Evolutionary conservation across 345 rosid species (phyloP).

Genomic region (Salix caprea): DNA sequence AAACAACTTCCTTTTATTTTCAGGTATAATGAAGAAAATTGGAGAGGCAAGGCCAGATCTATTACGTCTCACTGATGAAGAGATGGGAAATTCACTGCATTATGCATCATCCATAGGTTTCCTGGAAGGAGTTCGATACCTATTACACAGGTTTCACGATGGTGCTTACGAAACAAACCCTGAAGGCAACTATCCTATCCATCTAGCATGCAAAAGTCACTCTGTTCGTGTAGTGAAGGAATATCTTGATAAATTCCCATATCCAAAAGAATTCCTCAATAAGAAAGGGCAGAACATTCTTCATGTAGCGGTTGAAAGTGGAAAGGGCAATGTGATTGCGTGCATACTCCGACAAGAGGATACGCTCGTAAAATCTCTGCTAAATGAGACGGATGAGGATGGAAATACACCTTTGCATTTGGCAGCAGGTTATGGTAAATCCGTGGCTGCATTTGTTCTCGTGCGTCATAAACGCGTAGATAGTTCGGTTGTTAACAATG

Average conservation of each 20-base stretch:
- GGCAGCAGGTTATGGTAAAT: neutral
- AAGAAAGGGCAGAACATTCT: neutral
- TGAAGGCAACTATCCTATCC: neutral
- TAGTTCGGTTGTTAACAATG: neutral
- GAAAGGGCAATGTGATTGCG: neutral
- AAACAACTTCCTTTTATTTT: too few relatives aligned
- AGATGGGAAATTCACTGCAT: slow-evolving; percentile 10
- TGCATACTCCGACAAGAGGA: neutral
- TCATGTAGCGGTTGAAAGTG: neutral
- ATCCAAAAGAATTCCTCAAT: neutral
- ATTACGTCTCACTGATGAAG: slow-evolving; percentile 6
- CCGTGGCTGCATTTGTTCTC: neutral
- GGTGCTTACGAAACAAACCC: neutral
- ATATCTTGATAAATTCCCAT: neutral
- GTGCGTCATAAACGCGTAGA: neutral
- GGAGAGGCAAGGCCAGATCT: neutral
- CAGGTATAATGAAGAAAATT: too few relatives aligned
- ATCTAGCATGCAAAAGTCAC: neutral
- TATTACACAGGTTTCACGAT: neutral
- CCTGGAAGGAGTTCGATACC: neutral
- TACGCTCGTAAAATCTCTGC: neutral
- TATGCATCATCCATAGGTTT: slow-evolving; percentile 5
- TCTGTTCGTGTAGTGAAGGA: neutral
- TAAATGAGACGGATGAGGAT: neutral
- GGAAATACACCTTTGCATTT: neutral